These are phyloP conservation scores for Fulvia fulva DNA, from an alignment of 2,329 filamentous ascomycete genomes.

Conservation along the genomic window DNA sequence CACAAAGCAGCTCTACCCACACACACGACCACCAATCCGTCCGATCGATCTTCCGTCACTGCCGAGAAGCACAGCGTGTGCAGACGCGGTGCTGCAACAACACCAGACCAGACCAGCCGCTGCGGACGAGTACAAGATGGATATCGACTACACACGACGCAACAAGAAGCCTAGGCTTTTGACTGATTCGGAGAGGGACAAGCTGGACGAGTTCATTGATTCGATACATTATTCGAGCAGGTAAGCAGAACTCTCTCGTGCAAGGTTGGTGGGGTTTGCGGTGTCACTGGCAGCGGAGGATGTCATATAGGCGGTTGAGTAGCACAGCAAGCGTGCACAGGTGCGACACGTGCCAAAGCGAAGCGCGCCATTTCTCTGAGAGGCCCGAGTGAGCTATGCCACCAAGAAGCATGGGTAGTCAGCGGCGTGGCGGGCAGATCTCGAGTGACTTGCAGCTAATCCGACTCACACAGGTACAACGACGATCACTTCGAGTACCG, in stretches of 20 bases:
- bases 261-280: not conserved
- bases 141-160: constrained; percentile 78
- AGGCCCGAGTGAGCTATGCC: not conserved
- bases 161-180: constrained; percentile 82
- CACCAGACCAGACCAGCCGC: no score
- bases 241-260: constrained; percentile 48
- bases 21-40: not conserved
- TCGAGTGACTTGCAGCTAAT: not conserved
- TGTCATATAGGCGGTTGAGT: not conserved
- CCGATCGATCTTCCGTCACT: not conserved
- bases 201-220: constrained; percentile 87
- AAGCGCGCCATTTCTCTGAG: not conserved
- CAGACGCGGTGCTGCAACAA: not conserved
- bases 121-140: no score
- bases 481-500: constrained; percentile 94
- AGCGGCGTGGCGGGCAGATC: not conserved
- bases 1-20: not conserved
- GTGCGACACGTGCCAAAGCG: not conserved
- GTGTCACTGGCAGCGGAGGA: no score
- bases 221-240: constrained; percentile 92
- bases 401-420: not conserved
- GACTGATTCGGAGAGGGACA: constrained; percentile 73
- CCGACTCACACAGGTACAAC: constrained; percentile 65
- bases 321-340: not conserved
- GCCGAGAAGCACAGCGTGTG: not conserved